Evolutionary conservation across 1,284 basidiomycete genomes (phyloP).

Genomic region (Leccinum solheimii): DNA sequence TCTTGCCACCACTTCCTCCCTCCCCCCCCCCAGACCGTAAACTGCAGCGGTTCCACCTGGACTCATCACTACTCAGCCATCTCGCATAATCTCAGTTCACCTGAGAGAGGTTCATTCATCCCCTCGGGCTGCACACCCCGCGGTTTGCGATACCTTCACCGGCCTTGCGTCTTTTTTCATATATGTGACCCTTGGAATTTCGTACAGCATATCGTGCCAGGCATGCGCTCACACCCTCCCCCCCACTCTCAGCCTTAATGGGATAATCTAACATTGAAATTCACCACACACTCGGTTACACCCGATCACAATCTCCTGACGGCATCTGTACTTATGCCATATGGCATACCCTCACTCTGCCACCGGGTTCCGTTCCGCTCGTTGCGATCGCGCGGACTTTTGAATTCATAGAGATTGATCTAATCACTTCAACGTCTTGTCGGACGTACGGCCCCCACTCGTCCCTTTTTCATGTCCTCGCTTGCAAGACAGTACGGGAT

Average conservation of each 20-base stretch:
- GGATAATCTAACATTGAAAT: constrained; percentile 18
- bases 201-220: constrained; percentile 21
- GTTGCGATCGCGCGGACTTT: constrained; percentile 33
- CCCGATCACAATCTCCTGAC: constrained; percentile 29
- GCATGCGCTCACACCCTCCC: constrained; percentile 17
- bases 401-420: constrained; percentile 24
- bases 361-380: constrained; percentile 37
- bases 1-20: constrained; percentile 1
- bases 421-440: constrained; percentile 22
- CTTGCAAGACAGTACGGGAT: constrained; percentile 14
- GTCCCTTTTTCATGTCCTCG: constrained; percentile 16
- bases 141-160: constrained; percentile 14
- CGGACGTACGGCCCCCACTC: constrained; percentile 25
- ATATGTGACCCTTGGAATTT: constrained; percentile 27
- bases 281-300: constrained; percentile 22
- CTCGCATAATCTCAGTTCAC: not conserved
- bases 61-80: constrained; percentile 2
- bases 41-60: constrained; percentile 13
- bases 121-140: constrained; percentile 1
- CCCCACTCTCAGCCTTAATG: constrained; percentile 18
- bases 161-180: constrained; percentile 17
- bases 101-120: not conserved
- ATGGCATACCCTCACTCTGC: constrained; percentile 34
- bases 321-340: constrained; percentile 38
- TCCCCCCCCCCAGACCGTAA: constrained; percentile 1